Percentiles rank a stretch among this genome's conserved stretches.
phyloP scores from a whole-genome alignment of 2,329 filamentous ascomycete genomes.

The Alternaria postmessia region DNA sequence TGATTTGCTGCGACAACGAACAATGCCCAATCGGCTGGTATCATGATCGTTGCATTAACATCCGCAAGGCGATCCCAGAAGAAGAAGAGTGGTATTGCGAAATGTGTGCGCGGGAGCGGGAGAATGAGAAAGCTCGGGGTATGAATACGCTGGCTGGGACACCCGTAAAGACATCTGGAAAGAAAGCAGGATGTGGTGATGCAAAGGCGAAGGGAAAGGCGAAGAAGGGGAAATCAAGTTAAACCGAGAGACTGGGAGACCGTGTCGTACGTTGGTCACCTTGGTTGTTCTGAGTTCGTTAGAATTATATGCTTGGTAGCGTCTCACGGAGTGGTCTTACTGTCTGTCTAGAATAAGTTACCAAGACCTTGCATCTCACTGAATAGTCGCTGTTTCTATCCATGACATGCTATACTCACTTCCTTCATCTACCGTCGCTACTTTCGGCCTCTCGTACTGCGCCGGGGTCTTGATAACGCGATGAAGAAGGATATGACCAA shows the following conservation, averaged over 20 bases:
- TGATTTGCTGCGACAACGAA: slow-evolving; percentile 16
- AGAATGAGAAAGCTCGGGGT: neutral
- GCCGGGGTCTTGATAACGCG: slow-evolving; percentile 24
- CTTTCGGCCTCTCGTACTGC: slow-evolving; percentile 14
- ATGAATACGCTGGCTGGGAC: neutral
- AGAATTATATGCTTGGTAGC: neutral
- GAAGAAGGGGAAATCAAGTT: neutral
- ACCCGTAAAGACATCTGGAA: neutral
- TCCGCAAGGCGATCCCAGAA: neutral
- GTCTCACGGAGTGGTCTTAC: neutral
- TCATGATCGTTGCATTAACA: slow-evolving; percentile 11
- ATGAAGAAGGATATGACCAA: slow-evolving; percentile 22
- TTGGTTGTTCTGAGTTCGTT: neutral
- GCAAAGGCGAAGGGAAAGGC: slow-evolving; percentile 1
- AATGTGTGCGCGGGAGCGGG: neutral
- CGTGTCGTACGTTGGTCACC: neutral
- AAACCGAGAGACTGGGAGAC: neutral
- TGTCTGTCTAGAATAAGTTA: neutral
- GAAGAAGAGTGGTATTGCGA: slow-evolving; percentile 9
- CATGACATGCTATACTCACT: neutral
- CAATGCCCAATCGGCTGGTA: slow-evolving; percentile 12
- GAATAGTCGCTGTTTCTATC: neutral
- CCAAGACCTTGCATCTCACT: neutral
- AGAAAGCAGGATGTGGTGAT: neutral
- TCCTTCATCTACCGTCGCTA: too few relatives aligned